phyloP scores from a whole-genome alignment of 2,329 filamentous ascomycete species.

The Pestalotiopsis sp. region DNA sequence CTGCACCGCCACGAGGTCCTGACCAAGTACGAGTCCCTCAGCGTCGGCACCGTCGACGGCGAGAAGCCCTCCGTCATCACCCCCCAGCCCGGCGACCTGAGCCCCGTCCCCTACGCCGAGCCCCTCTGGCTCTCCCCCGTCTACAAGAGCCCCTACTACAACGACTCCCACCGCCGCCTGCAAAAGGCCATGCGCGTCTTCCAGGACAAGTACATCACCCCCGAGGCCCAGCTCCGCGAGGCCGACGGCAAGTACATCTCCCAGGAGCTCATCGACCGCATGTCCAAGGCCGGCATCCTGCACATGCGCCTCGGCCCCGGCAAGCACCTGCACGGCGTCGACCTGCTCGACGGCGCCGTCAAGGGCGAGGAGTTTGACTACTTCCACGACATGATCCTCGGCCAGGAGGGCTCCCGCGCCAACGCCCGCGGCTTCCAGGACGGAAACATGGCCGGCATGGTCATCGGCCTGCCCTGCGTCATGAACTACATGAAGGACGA shows the following conservation, averaged over 20 bases:
- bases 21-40: conserved; percentile 74
- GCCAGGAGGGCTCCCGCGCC: conserved; percentile 72
- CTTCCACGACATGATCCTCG: conserved; percentile 79
- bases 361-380: conserved; percentile 84
- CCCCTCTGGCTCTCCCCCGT: conserved; percentile 79
- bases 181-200: conserved; percentile 74
- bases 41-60: conserved; percentile 74
- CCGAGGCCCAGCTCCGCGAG: conserved; percentile 79
- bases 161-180: conserved; percentile 70
- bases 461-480: conserved; percentile 78
- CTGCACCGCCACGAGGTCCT: conserved; percentile 91
- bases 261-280: conserved; percentile 74
- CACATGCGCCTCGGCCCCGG: conserved; percentile 86
- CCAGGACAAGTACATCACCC: conserved; percentile 69
- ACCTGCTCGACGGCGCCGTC: conserved; percentile 69
- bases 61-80: conserved; percentile 77
- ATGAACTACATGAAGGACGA: conserved; percentile 76
- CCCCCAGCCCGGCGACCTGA: conserved; percentile 71
- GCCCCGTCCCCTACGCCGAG: conserved; percentile 80
- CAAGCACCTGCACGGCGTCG: conserved; percentile 75
- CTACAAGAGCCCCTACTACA: conserved; percentile 82
- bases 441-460: conserved; percentile 86
- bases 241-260: conserved; percentile 72
- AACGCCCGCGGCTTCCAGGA: conserved; percentile 83
- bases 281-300: conserved; percentile 74